Percentiles rank a stretch among this genome's conserved stretches.
Conservation (phyloP, 768 basidiomycete species). For the Leccinum disarticulatum region DNA sequence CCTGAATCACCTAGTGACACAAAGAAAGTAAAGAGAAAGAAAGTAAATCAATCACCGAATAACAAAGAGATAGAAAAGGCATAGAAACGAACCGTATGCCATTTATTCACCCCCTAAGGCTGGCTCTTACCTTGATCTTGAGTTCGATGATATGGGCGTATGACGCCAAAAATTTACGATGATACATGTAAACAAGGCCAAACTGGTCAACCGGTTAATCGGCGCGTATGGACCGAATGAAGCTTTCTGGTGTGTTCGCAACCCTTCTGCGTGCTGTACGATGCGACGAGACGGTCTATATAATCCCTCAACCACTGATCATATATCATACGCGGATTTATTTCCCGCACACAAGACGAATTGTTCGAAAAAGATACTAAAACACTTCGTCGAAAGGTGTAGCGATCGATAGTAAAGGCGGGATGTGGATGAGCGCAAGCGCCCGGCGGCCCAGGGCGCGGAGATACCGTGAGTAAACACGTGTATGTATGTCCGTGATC, state of each 20-base stretch:
- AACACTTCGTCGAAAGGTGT: no score
- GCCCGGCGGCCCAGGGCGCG: no score
- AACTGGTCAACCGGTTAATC: background rate
- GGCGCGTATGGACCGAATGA: background rate
- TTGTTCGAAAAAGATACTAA: no score
- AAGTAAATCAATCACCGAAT: background rate
- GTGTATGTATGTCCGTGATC: no score
- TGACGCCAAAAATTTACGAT: slow-evolving; percentile 14
- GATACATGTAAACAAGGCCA: slow-evolving; percentile 15
- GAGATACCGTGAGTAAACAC: no score
- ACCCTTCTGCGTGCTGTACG: background rate
- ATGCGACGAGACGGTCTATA: background rate
- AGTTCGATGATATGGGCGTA: background rate
- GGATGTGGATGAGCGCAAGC: no score
- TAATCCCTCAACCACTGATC: no score
- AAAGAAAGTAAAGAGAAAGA: background rate
- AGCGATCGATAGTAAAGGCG: no score
- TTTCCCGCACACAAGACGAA: no score
- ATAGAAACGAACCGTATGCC: slow-evolving; percentile 36
- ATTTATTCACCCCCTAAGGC: slow-evolving; percentile 24
- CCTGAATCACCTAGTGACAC: slow-evolving; percentile 55
- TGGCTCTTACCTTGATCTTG: slow-evolving; percentile 18
- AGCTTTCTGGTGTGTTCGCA: no score
- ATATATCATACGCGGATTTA: no score
- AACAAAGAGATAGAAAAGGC: background rate